These are phyloP conservation scores for Fragilariopsis cylindrus DNA, from an alignment of 108 stramenopile genomes.

Conservation along the genomic window DNA sequence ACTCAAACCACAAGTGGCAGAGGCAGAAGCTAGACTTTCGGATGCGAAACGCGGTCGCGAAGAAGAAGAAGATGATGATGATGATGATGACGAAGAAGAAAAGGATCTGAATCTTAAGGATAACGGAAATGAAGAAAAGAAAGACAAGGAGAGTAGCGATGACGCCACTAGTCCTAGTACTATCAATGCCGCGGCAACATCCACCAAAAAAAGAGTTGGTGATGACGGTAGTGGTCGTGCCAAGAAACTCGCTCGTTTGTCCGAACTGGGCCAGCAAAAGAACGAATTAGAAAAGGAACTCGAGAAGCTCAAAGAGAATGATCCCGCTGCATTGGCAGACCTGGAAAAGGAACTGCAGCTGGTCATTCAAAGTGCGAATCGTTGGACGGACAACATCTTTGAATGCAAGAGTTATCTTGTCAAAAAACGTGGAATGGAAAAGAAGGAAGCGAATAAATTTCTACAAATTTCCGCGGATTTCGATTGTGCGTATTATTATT, in stretches of 20 bases:
- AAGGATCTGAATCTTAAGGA: not conserved
- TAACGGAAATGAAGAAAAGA: conserved; percentile 22
- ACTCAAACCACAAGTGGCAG: conserved; percentile 40
- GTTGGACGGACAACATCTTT: conserved; percentile 95
- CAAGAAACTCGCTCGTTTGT: conserved; percentile 60
- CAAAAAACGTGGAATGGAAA: conserved; percentile 90
- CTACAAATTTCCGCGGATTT: conserved; percentile 68
- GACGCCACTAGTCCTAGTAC: conserved; percentile 15
- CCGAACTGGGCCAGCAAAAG: conserved; percentile 49
- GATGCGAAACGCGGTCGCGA: conserved; percentile 88
- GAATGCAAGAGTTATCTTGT: conserved; percentile 70
- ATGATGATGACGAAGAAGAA: conserved; percentile 15
- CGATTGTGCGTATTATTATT: conserved; percentile 57
- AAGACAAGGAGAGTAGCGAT: not conserved
- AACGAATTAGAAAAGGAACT: conserved; percentile 46
- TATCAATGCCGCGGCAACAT: not conserved
- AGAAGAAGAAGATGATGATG: conserved; percentile 35
- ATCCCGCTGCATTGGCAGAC: conserved; percentile 84
- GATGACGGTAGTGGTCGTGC: conserved; percentile 30
- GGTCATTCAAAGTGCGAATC: conserved; percentile 69
- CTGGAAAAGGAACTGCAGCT: conserved; percentile 49
- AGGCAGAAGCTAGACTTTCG: conserved; percentile 65
- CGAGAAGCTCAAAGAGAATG: conserved; percentile 80
- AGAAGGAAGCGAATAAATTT: conserved; percentile 71
- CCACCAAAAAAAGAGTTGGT: not conserved